phyloP scores from a whole-genome alignment of 116 monocot genomes.

The Cymodocea nodosa region DNA sequence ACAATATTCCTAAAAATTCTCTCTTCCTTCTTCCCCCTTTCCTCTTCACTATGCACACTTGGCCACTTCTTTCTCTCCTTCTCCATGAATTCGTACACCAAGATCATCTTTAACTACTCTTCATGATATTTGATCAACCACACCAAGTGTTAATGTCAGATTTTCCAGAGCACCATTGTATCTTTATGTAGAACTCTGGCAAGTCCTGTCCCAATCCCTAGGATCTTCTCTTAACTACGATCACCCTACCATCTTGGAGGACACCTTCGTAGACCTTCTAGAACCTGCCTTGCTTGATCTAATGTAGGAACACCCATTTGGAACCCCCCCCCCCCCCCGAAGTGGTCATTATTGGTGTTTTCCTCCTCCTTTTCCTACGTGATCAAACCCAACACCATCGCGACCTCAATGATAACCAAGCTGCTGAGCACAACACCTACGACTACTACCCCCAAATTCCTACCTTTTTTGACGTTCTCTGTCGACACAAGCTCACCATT shows the following conservation, averaged over 20 bases:
- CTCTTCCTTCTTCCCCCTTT: no score
- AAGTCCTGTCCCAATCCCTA: constrained; percentile 4
- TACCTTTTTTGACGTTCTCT: background rate
- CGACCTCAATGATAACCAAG: background rate
- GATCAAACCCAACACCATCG: background rate
- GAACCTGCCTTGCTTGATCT: constrained; percentile 10
- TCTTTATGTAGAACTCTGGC: constrained; percentile 12
- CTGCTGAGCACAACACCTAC: background rate
- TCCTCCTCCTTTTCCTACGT: no score
- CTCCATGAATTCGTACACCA: constrained; percentile 23
- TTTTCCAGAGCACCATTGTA: constrained; percentile 11
- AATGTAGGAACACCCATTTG: background rate
- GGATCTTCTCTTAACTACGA: constrained; percentile 10
- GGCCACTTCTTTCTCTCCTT: no score
- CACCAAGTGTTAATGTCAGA: constrained; percentile 14
- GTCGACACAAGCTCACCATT: background rate
- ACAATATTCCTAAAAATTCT: no score
- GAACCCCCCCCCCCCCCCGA: no score
- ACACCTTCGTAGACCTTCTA: constrained; percentile 12
- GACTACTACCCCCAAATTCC: background rate
- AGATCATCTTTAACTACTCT: constrained; percentile 14
- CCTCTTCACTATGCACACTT: no score
- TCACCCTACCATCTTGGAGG: constrained; percentile 7
- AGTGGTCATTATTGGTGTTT: background rate
- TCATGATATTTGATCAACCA: constrained; percentile 14